Evolutionary conservation across 2,329 filamentous ascomycete species (phyloP).

Genomic region (Claviceps paspali): DNA sequence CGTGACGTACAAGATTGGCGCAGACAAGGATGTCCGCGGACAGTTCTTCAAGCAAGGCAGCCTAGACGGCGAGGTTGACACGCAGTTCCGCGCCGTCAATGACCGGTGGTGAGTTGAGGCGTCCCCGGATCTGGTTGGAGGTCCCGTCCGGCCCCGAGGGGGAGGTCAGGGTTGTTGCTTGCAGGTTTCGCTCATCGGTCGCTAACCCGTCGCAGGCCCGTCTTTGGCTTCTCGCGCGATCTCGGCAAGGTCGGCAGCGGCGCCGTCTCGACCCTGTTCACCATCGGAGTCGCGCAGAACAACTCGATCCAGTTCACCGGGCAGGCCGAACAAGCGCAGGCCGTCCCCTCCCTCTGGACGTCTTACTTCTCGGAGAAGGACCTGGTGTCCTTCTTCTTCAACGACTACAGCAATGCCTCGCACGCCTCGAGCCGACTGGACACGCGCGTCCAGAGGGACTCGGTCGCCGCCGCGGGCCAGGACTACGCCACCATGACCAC

Average conservation of each 20-base stretch:
- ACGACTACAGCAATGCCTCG: slow-evolving; percentile 50
- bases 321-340: slow-evolving; percentile 40
- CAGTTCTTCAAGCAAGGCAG: slow-evolving; percentile 48
- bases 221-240: slow-evolving; percentile 62
- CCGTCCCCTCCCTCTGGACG: slow-evolving; percentile 63
- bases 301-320: slow-evolving; percentile 64
- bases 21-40: slow-evolving; percentile 47
- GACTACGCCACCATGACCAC: slow-evolving; percentile 65
- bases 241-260: slow-evolving; percentile 30
- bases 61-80: slow-evolving; percentile 50
- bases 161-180: too few relatives aligned
- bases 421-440: slow-evolving; percentile 50
- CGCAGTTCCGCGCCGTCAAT: slow-evolving; percentile 33
- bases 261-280: slow-evolving; percentile 44
- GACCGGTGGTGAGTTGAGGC: slow-evolving; percentile 19
- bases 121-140: too few relatives aligned
- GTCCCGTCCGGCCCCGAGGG: too few relatives aligned
- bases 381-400: slow-evolving; percentile 59
- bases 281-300: slow-evolving; percentile 62
- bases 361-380: slow-evolving; percentile 48
- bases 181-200: too few relatives aligned
- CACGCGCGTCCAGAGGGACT: slow-evolving; percentile 49
- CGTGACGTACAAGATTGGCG: slow-evolving; percentile 55
- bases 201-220: slow-evolving; percentile 40
- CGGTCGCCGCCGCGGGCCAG: slow-evolving; percentile 50